These are phyloP conservation scores for Curvularia verruculosa DNA, from an alignment of 2,329 filamentous ascomycete genomes.

Conservation along the genomic window DNA sequence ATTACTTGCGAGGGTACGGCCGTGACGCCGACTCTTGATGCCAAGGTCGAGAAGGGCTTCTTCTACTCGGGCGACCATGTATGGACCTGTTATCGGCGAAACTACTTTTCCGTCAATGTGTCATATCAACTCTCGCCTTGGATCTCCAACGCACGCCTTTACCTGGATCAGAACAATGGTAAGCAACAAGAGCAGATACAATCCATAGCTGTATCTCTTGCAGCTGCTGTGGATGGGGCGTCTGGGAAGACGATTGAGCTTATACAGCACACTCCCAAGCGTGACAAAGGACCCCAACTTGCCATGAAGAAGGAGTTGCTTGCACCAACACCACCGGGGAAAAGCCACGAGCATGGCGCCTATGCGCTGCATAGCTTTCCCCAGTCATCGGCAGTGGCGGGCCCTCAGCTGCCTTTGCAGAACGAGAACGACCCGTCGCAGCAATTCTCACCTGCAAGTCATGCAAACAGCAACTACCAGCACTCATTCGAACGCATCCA, in stretches of 20 bases:
- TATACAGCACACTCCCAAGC: constrained; percentile 89
- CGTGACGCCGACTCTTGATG: constrained; percentile 75
- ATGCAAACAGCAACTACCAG: constrained; percentile 48
- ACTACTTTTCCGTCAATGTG: constrained; percentile 87
- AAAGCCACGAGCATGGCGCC: constrained; percentile 48
- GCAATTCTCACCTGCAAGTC: constrained; percentile 43
- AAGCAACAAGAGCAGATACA: constrained; percentile 64
- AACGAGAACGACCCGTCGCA: constrained; percentile 39
- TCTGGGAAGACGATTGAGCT: constrained; percentile 79
- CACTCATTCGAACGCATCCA: constrained; percentile 86
- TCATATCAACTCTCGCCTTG: constrained; percentile 74
- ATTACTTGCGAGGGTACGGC: constrained; percentile 65
- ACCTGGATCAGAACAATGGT: constrained; percentile 57
- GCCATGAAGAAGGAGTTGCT: constrained; percentile 74
- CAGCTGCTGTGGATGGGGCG: constrained; percentile 79
- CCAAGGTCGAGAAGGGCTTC: constrained; percentile 87
- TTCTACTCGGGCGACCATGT: constrained; percentile 76
- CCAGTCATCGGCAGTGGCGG: constrained; percentile 36
- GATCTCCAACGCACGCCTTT: constrained; percentile 62
- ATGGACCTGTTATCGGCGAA: constrained; percentile 91
- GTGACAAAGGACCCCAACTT: constrained; percentile 83
- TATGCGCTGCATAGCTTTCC: constrained; percentile 50
- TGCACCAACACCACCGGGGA: constrained; percentile 67
- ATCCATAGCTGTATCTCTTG: constrained; percentile 82
- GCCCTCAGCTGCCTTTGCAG: constrained; percentile 54